Base-by-base conservation (phyloP, 202 grass and related monocot species). In the Musa balbisiana region DNA sequence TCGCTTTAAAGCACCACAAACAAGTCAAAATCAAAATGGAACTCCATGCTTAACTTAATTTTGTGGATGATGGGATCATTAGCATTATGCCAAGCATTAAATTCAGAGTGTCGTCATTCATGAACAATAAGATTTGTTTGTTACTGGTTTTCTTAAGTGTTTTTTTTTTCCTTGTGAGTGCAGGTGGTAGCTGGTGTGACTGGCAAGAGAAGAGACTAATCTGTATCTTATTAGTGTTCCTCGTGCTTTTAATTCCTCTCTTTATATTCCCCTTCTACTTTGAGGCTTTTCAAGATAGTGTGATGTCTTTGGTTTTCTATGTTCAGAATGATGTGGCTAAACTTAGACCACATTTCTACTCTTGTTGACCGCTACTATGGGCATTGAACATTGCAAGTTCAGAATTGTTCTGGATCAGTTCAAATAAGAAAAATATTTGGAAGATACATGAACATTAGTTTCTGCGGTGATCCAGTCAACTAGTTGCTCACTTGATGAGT, bases 161-260 rank as follows among this genome's bases (percentile, higher is more conserved):
- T 23, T 49, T 78, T 72, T 21, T 12, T 65, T 73, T 52, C 65
- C 10, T 54, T 29, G 21, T 21, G 51, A 74, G 29, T 85, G 77
- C 80, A 95, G 88, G 86, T 89, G 24, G 69, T 91, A 77, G 80
- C 80, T 75, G 82, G 84, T 74, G 82, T 82, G 54, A 66, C 79
- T 8, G 82, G 74, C 51, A 85, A 91, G 26, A 85, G 83, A 78
- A 73, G 53, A 75, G 51, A 77, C 53, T 56, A 22, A 80, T 83
- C n/a, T 76, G 16, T 55, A 55, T 76, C 64, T 73, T 78, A 6
- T 3, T 25, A 23, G 66, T 67, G 8, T 14, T 22, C n/a, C 10
- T 9, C 17, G 15, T 76, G 29, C 9, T 21, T 10, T 8, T 75
- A 27, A 58, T 73, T 27, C 25, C 22, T 17, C 6, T 64, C 22